These are phyloP conservation scores for Fusarium compactum DNA, from an alignment of 2,329 filamentous ascomycete species.

Conservation along the genomic window DNA sequence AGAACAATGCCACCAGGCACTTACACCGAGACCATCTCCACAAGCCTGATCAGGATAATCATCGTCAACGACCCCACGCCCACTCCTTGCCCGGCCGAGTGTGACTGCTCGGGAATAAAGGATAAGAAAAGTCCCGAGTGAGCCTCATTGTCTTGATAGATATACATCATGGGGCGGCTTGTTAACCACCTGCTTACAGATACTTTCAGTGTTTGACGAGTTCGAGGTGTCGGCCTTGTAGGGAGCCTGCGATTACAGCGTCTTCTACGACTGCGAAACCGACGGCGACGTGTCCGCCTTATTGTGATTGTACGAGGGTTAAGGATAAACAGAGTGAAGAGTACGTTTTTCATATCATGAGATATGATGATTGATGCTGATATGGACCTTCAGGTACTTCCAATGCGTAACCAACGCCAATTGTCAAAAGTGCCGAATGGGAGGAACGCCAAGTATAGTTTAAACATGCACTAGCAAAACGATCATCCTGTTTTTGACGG, in stretches of 20 bases:
- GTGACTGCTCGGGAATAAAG: slow-evolving; percentile 46
- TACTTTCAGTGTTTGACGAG: slow-evolving; percentile 50
- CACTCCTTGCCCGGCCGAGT: slow-evolving; percentile 35
- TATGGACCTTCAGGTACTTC: slow-evolving; percentile 46
- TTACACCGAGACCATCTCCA: slow-evolving; percentile 40
- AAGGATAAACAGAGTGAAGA: slow-evolving; percentile 48
- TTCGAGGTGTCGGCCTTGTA: slow-evolving; percentile 44
- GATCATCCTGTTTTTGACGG: background rate
- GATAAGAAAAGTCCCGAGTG: slow-evolving; percentile 44
- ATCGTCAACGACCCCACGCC: slow-evolving; percentile 33
- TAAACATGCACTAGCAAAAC: background rate
- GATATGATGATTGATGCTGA: background rate
- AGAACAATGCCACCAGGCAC: slow-evolving; percentile 44
- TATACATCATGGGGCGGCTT: background rate
- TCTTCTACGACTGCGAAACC: slow-evolving; percentile 9
- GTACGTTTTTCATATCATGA: slow-evolving; percentile 25
- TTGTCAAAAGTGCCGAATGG: slow-evolving; percentile 40
- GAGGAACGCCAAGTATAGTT: background rate
- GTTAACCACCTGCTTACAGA: slow-evolving; percentile 27
- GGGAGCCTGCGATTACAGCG: slow-evolving; percentile 26
- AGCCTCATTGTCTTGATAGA: background rate
- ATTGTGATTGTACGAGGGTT: slow-evolving; percentile 44
- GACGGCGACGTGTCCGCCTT: slow-evolving; percentile 2
- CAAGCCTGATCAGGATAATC: slow-evolving; percentile 35
- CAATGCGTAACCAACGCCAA: slow-evolving; percentile 52